These are phyloP conservation scores for Malus fusca DNA, from an alignment of 306 rosid species.

Conservation along the genomic window DNA sequence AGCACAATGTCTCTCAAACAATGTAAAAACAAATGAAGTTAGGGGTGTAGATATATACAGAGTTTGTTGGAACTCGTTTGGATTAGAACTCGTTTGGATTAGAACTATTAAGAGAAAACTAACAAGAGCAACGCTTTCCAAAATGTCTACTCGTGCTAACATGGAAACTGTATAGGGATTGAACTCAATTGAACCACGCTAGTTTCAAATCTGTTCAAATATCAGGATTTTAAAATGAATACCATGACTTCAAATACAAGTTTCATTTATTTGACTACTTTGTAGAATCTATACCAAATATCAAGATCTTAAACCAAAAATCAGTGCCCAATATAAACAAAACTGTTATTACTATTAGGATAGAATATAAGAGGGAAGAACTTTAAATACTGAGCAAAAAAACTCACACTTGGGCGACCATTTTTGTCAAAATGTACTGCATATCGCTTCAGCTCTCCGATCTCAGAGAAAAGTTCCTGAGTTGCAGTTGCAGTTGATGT, in stretches of 20 bases:
- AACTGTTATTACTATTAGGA: background rate
- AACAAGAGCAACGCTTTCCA: background rate
- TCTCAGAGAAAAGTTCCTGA: slow-evolving; percentile 94
- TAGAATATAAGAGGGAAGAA: background rate
- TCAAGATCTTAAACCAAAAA: background rate
- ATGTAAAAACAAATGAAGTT: background rate
- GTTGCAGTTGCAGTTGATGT: slow-evolving; percentile 46
- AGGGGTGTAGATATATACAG: background rate
- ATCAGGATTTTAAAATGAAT: background rate
- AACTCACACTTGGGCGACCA: slow-evolving; percentile 84
- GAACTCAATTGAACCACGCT: background rate
- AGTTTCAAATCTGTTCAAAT: background rate
- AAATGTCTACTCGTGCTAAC: background rate
- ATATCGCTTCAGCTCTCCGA: slow-evolving; percentile 79
- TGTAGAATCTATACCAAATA: background rate
- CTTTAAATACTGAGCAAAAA: background rate
- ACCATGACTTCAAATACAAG: background rate
- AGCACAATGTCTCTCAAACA: background rate
- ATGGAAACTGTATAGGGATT: background rate
- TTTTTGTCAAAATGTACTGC: slow-evolving; percentile 88
- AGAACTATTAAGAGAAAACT: background rate
- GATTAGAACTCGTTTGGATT: background rate
- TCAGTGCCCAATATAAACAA: background rate
- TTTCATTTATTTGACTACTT: background rate
- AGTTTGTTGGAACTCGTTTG: background rate